phyloP scores from a whole-genome alignment of 129 eudicot genomes.

The Flaveria ramosissima region DNA sequence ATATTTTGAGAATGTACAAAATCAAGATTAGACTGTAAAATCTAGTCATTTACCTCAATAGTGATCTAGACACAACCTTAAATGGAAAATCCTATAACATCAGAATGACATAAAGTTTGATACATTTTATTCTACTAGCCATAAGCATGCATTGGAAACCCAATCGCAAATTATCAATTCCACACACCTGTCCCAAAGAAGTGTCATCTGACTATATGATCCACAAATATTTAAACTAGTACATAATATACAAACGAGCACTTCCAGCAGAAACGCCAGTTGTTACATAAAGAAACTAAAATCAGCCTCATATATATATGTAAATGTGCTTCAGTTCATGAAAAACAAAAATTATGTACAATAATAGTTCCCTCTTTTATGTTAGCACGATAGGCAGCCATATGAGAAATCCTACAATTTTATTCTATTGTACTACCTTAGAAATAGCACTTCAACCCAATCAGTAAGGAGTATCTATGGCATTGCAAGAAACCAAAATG shows the following conservation, averaged over 20 bases:
- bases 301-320: too few species aligned
- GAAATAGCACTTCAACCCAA: too few species aligned
- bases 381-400: too few species aligned
- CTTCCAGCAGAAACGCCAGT: too few species aligned
- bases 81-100: neutral
- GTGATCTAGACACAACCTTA: neutral
- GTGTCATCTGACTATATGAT: neutral
- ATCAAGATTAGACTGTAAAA: neutral
- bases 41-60: neutral
- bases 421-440: too few species aligned
- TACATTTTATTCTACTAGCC: neutral
- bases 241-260: neutral
- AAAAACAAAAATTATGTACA: too few species aligned
- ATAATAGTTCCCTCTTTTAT: too few species aligned
- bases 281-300: too few species aligned
- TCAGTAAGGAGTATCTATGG: too few species aligned
- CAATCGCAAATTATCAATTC: neutral
- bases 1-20: neutral
- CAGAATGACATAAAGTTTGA: constrained; percentile 1
- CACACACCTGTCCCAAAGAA: neutral
- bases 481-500: too few species aligned
- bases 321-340: too few species aligned
- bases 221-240: neutral
- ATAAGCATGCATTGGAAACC: neutral
- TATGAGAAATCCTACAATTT: too few species aligned